Conservation (phyloP, 345 rosid species). For the Salix purpurea region DNA sequence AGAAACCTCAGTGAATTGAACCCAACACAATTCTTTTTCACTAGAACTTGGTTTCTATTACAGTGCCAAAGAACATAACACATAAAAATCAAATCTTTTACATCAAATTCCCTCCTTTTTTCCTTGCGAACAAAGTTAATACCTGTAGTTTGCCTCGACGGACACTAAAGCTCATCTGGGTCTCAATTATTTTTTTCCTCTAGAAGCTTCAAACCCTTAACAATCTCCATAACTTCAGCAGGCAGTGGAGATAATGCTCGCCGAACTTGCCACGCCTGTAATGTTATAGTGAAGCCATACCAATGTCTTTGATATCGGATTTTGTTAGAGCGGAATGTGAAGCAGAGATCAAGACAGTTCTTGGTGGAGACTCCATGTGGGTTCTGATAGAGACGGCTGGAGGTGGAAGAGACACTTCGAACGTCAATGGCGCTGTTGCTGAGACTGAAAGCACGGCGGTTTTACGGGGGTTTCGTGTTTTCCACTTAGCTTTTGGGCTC, state of each 20-base stretch:
- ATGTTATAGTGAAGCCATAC: conserved; percentile 31
- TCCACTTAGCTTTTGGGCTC: neutral
- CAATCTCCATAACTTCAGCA: conserved; percentile 51
- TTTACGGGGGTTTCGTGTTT: conserved; percentile 1
- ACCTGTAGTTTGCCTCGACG: conserved; percentile 84
- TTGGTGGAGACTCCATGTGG: conserved; percentile 29
- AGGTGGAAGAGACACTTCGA: conserved; percentile 30
- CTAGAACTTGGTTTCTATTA: neutral
- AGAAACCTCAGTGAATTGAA: neutral
- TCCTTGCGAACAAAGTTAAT: conserved; percentile 3
- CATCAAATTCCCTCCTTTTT: neutral
- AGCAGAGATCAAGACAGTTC: conserved; percentile 27
- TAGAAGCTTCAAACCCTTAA: conserved; percentile 66
- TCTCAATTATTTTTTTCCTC: conserved; percentile 47
- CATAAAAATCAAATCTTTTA: neutral
- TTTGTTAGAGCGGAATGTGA: conserved; percentile 37
- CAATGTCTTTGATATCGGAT: conserved; percentile 6
- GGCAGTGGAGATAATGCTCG: conserved; percentile 69
- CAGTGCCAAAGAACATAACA: neutral
- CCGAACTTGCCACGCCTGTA: conserved; percentile 81
- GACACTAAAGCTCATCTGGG: conserved; percentile 71
- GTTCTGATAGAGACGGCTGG: conserved; percentile 25
- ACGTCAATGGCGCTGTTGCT: conserved; percentile 18
- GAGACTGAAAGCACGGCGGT: neutral
- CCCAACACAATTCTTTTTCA: neutral